A percentile compares a stretch with the other conserved stretches of the same genome.
These are phyloP conservation scores for Nectriaceae sp. DNA, from an alignment of 2,329 filamentous ascomycete species.

Conservation along the genomic window DNA sequence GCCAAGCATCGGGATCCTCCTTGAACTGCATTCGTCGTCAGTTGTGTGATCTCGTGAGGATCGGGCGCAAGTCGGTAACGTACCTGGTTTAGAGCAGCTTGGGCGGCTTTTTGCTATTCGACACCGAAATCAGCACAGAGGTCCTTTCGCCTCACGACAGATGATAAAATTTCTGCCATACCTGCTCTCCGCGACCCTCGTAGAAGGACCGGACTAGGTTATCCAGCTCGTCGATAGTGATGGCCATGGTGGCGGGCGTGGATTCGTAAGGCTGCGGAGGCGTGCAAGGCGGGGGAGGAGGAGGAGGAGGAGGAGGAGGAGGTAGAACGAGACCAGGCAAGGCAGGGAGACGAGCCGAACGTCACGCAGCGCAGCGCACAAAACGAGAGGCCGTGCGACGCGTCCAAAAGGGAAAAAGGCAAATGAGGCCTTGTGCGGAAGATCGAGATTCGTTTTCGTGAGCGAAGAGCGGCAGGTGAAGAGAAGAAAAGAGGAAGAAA, in stretches of 20 bases:
- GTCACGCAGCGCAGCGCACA: neutral
- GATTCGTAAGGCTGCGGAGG: conserved; percentile 30
- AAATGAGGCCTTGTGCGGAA: neutral
- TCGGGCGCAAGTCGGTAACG: conserved; percentile 32
- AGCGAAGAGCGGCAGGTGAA: neutral
- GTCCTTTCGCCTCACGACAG: neutral
- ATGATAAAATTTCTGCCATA: conserved; percentile 46
- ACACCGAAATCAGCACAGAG: conserved; percentile 39
- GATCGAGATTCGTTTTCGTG: neutral
- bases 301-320: conserved; percentile 8
- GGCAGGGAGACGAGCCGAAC: neutral
- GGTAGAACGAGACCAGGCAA: neutral
- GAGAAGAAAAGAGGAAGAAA: neutral
- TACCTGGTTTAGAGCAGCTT: conserved; percentile 91
- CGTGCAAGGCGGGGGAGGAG: conserved; percentile 32
- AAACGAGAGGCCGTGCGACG: neutral
- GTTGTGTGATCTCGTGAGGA: neutral
- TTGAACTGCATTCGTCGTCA: conserved; percentile 71
- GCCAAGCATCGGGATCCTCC: conserved; percentile 97
- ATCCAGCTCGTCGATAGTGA: conserved; percentile 92
- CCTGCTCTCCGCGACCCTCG: conserved; percentile 91
- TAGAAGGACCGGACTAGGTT: conserved; percentile 95
- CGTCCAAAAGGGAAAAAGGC: neutral
- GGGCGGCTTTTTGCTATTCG: conserved; percentile 89
- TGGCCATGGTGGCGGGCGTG: conserved; percentile 55